A percentile compares a stretch with the other conserved stretches of the same genome.
phyloP scores from a whole-genome alignment of 768 basidiomycete genomes.

The Tulasnella calospora region DNA sequence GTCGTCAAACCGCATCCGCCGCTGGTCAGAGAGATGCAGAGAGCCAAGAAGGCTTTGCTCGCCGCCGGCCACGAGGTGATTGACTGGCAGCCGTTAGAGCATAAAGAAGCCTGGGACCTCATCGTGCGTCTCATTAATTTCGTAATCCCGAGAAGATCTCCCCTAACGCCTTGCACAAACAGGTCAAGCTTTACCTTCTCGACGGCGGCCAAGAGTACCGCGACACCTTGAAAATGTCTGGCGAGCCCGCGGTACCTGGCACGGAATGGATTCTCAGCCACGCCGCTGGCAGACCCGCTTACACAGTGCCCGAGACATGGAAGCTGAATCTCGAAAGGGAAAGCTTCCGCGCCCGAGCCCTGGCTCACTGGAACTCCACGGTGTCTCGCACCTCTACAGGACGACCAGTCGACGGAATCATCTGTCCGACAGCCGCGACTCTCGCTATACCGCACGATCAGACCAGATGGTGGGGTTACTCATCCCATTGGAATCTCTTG shows the following conservation, averaged over 20 bases:
- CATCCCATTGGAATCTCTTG: constrained; percentile 50
- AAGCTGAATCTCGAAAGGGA: constrained; percentile 46
- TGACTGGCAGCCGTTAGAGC: constrained; percentile 45
- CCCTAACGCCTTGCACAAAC: constrained; percentile 17
- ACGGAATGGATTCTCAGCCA: constrained; percentile 45
- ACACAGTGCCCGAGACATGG: constrained; percentile 44
- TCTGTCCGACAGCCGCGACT: constrained; percentile 47
- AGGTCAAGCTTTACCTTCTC: constrained; percentile 48
- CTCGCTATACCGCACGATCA: constrained; percentile 48
- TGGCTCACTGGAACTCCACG: constrained; percentile 47
- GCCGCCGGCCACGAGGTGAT: constrained; percentile 52
- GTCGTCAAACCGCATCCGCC: constrained; percentile 51
- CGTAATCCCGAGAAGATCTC: constrained; percentile 14
- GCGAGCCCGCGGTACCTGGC: constrained; percentile 43
- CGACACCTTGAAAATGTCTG: constrained; percentile 36
- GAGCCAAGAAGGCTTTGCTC: constrained; percentile 40
- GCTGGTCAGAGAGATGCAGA: constrained; percentile 42
- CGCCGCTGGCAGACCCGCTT: constrained; percentile 38
- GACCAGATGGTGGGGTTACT: constrained; percentile 50
- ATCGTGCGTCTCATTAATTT: constrained; percentile 39
- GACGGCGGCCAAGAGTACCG: constrained; percentile 48
- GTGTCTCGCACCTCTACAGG: constrained; percentile 40
- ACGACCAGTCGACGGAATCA: constrained; percentile 46
- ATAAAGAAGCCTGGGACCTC: constrained; percentile 46
- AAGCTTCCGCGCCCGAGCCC: constrained; percentile 40